Conservation (phyloP, 305 asterid genomes). For the Solanum aculeatissimum region DNA sequence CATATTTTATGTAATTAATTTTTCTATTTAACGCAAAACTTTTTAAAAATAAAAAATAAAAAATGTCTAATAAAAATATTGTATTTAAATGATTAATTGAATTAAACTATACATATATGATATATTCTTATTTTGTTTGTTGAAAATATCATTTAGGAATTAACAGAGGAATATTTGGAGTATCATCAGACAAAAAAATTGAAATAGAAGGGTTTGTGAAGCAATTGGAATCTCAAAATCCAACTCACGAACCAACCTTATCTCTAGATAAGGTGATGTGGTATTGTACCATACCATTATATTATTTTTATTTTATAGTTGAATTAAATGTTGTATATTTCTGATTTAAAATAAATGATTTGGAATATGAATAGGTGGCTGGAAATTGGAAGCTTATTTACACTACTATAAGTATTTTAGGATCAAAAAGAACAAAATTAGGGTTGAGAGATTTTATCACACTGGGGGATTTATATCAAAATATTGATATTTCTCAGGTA, state of each 20-base stretch:
- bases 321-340: background rate
- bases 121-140: background rate
- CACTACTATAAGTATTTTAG: slow-evolving; percentile 70
- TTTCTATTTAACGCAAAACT: background rate
- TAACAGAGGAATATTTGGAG: slow-evolving; percentile 86
- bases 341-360: background rate
- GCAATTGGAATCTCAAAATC: slow-evolving; percentile 65
- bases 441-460: slow-evolving; percentile 80
- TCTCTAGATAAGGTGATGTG: slow-evolving; percentile 54
- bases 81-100: too few species aligned
- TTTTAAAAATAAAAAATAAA: background rate
- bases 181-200: slow-evolving; percentile 40
- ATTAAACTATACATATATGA: background rate
- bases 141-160: slow-evolving; percentile 29
- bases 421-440: slow-evolving; percentile 75
- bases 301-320: background rate
- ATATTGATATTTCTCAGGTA: slow-evolving; percentile 59
- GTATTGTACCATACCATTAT: background rate
- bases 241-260: slow-evolving; percentile 62
- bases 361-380: slow-evolving; percentile 30
- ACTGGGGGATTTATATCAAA: slow-evolving; percentile 65
- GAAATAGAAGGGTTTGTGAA: slow-evolving; percentile 48
- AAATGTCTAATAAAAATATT: background rate
- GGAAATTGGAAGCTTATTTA: slow-evolving; percentile 87
- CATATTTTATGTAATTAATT: background rate